A percentile compares a stretch with the other conserved stretches of the same genome.
These are phyloP conservation scores for Cryptomeria japonica DNA, from an alignment of 75 land plant species.

Conservation along the genomic window DNA sequence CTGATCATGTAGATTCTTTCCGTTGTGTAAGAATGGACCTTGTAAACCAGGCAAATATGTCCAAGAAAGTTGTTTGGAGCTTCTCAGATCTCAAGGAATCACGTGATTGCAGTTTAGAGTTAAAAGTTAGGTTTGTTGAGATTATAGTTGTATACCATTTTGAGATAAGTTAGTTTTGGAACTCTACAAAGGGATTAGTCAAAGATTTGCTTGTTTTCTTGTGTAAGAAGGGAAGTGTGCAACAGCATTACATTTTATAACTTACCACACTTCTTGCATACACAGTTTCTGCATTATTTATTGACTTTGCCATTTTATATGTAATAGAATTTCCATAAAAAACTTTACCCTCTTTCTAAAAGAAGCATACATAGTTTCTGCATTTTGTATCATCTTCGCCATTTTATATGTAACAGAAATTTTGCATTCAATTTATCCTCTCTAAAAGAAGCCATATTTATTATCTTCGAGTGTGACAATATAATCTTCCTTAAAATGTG, in stretches of 20 bases:
- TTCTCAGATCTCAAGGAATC: constrained; percentile 56
- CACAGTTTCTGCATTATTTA: neutral
- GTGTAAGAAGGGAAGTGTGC: neutral
- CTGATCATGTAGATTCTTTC: constrained; percentile 49
- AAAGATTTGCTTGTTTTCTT: too few relatives aligned
- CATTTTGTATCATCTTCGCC: neutral
- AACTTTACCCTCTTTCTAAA: neutral
- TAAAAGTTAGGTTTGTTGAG: constrained; percentile 77
- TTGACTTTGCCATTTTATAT: neutral
- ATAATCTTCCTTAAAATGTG: too few relatives aligned
- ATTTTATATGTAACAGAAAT: neutral
- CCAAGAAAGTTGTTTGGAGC: constrained; percentile 65
- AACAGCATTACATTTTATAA: neutral
- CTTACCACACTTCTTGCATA: neutral
- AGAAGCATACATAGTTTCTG: neutral
- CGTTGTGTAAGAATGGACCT: constrained; percentile 96
- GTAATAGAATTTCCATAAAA: neutral
- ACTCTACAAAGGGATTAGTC: neutral
- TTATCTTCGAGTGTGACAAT: too few relatives aligned
- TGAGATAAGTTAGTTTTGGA: neutral
- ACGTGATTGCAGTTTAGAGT: constrained; percentile 85
- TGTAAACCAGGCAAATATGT: constrained; percentile 69
- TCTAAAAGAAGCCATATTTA: neutral
- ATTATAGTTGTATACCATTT: neutral
- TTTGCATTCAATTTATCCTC: neutral